phyloP scores from a whole-genome alignment of 805 yeast genomes.

The Wickerhamiella azymoides region DNA sequence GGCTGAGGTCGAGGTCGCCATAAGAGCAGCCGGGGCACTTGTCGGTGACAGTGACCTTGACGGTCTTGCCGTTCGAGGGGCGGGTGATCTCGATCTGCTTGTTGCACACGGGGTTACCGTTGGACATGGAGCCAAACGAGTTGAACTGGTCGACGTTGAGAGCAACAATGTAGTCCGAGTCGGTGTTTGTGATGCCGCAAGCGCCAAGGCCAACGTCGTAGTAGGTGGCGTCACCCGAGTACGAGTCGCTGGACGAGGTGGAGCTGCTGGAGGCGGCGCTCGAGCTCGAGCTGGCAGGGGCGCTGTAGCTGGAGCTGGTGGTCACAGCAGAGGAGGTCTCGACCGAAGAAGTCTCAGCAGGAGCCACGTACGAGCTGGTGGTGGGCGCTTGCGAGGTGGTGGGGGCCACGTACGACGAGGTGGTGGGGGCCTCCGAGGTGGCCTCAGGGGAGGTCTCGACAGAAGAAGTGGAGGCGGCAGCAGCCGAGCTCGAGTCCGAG shows the following conservation, averaged over 20 bases:
- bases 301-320: slow-evolving; percentile 2
- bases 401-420: too few relatives aligned
- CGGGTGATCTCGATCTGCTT: slow-evolving; percentile 32
- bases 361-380: neutral
- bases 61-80: slow-evolving; percentile 34
- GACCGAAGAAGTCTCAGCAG: slow-evolving; percentile 8
- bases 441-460: neutral
- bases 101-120: slow-evolving; percentile 39
- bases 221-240: slow-evolving; percentile 27
- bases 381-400: too few relatives aligned
- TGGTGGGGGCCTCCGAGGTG: too few relatives aligned
- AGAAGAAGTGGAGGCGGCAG: slow-evolving; percentile 2
- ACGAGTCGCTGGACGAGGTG: slow-evolving; percentile 18
- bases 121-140: slow-evolving; percentile 30
- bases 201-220: slow-evolving; percentile 35
- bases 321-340: neutral
- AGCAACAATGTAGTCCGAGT: slow-evolving; percentile 41
- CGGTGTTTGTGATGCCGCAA: slow-evolving; percentile 37
- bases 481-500: slow-evolving; percentile 4
- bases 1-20: slow-evolving; percentile 45
- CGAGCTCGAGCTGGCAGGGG: slow-evolving; percentile 7
- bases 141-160: slow-evolving; percentile 29
- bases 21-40: slow-evolving; percentile 41
- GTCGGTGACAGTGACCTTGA: slow-evolving; percentile 44
- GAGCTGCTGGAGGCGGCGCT: slow-evolving; percentile 11